Percentiles rank a stretch among this genome's conserved stretches.
Conservation (phyloP, 805 yeast genomes). For the Huiozyma naganishii region DNA sequence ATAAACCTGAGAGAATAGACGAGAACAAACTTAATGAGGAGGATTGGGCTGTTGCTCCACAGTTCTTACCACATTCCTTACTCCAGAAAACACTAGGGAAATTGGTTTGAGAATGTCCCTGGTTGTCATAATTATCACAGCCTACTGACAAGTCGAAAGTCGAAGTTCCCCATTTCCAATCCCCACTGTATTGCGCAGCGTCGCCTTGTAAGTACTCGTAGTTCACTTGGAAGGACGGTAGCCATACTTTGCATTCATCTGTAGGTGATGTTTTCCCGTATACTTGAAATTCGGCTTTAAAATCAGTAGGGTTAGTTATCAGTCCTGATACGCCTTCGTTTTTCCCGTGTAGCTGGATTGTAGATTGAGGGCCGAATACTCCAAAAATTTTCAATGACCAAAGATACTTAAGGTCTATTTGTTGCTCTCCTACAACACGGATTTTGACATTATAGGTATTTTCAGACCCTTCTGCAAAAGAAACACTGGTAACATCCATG, state of each 20-base stretch:
- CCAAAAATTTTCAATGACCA: slow-evolving; percentile 10
- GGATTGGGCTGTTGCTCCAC: background rate
- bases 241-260: slow-evolving; percentile 6
- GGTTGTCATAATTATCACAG: slow-evolving; percentile 10
- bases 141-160: slow-evolving; percentile 12
- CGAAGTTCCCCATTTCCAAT: slow-evolving; percentile 9
- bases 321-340: slow-evolving; percentile 7
- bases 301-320: slow-evolving; percentile 13
- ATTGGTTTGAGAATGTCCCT: slow-evolving; percentile 12
- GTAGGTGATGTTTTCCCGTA: slow-evolving; percentile 7
- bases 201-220: slow-evolving; percentile 17
- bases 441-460: slow-evolving; percentile 11
- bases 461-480: slow-evolving; percentile 3
- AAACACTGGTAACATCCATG: slow-evolving; percentile 8
- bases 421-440: slow-evolving; percentile 8
- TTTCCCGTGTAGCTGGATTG: slow-evolving; percentile 8
- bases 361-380: slow-evolving; percentile 9
- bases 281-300: slow-evolving; percentile 10
- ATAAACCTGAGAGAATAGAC: background rate
- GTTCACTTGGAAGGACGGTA: slow-evolving; percentile 15
- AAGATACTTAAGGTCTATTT: slow-evolving; percentile 9
- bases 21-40: background rate
- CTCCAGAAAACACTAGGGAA: slow-evolving; percentile 14
- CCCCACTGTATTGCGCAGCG: slow-evolving; percentile 8
- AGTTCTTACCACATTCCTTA: background rate